Base-by-base conservation (phyloP, 768 basidiomycete genomes). In the Phylloporus sp. region DNA sequence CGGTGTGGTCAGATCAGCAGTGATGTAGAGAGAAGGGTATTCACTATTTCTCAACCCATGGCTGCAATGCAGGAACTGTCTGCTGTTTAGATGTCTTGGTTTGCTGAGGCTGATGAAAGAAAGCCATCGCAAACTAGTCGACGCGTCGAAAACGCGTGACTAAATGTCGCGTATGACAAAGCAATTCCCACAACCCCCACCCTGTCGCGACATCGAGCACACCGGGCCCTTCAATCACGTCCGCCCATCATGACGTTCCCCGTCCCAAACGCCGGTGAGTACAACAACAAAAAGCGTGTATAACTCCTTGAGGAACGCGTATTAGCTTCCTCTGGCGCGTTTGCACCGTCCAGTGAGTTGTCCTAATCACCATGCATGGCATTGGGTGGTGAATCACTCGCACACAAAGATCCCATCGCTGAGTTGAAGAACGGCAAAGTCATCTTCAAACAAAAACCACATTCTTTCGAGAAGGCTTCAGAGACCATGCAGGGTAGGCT, bases 1-100 rank as follows among this genome's bases (percentile, higher is more conserved):
- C 38, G 33, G 22, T 31, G 50, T 20, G n/a, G 33, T 38, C 32
- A 56, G 37, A 38, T 28, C 26, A 34, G 36, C 36, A 22, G 22
- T 6, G 8, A 11, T 7, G 11, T 14, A 42, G 38, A 42, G 38
- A n/a, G 33, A 26, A n/a, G 8, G 13, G 27, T 9, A 69, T 81
- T 40, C 33, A 94, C 93, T 98, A 99, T 79, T 97, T 97, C 71
- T 99, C 96, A 0, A 99, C 93, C 96, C 96, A 99, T 51, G 96
- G 92, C 61, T 92, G 90, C 31, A 81, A 64, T 18, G 71, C 73
- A 11, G 81, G 81, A 46, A 82, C 80, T 9, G 74, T 67, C 1
- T 59, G 51, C 44, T 78, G 78, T 55, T 77, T 74, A 53, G 67
- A 58, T 24, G 69, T 40, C 59, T 73, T 77, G 42, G 55, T 66